Base-by-base conservation (phyloP, 768 basidiomycete species). In the Suillus tomentosus region DNA sequence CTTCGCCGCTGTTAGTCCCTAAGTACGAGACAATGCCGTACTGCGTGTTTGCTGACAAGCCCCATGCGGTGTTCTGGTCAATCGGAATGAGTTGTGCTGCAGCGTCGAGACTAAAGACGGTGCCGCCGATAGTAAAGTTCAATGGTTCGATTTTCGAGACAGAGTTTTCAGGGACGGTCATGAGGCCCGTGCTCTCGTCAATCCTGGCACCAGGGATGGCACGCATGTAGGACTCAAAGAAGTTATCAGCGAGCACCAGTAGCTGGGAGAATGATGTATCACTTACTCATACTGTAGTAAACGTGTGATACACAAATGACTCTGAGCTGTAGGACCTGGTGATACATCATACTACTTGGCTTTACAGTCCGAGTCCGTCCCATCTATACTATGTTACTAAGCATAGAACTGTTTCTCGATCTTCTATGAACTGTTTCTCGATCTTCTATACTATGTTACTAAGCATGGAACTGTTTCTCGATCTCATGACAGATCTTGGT, bases 221-320 rank as follows among this genome's bases (percentile, higher is more conserved):
- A 15, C 14, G 9, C 22, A 62, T 2, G 60, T 62, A 62, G 14
- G 40, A 40, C 1, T 42, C 22, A 1, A 64, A 64, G 62, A 39
- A 64, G 27, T 65, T 31, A 39, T 64, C 64, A 8, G 64, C 64
- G 45, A 70, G 57, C 27, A 39, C 37, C 17, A 43, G 42, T 43
- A 19, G 42, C 42, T 43, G 42, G 42, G 42, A 27, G 42, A 43
- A 43, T 43, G 42, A 43, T 43, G 42, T 43, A 43, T 43, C 42
- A 43, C 15, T 43, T 43, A 43, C 42, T 43, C 15, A 6, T 43
- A 43, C 42, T 19, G 9, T 19, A 43, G 42, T 17, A 43, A 43
- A 43, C 1, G 42, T 43, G 15, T 19, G 42, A 43, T 19, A 43
- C 15, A 43, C 15, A 17, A 43, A 43, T 43, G 42, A 43, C 42